Percentiles rank a stretch among this genome's conserved stretches.
These are phyloP conservation scores for Mucor sp. DNA, from an alignment of 371 early-diverging fungal species.

Conservation along the genomic window DNA sequence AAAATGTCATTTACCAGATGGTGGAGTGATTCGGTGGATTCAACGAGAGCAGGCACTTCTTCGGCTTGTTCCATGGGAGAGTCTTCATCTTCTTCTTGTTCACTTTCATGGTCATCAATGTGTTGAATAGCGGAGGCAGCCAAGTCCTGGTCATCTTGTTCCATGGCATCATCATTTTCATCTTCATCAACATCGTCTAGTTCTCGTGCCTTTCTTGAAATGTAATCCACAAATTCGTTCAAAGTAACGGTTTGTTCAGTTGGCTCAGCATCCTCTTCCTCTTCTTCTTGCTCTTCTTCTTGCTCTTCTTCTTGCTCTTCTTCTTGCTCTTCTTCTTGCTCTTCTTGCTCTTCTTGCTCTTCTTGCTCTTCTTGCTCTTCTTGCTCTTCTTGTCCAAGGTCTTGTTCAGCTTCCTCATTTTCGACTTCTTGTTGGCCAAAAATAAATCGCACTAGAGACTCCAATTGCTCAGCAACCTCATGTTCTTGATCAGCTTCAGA, in stretches of 20 bases:
- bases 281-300: slow-evolving; percentile 1
- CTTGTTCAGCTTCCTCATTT: not conserved
- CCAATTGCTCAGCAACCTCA: slow-evolving; percentile 6
- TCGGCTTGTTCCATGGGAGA: not conserved
- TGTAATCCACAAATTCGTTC: slow-evolving; percentile 3
- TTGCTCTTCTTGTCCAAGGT: slow-evolving; percentile 1
- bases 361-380: not conserved
- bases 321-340: slow-evolving; percentile 5
- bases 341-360: no score
- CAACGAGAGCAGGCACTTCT: not conserved
- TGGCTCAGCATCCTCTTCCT: not conserved
- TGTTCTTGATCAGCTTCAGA: slow-evolving; percentile 11
- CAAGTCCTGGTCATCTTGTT: not conserved
- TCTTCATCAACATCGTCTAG: not conserved
- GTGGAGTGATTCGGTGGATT: not conserved
- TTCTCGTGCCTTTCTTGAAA: not conserved
- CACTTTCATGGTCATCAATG: not conserved
- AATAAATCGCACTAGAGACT: slow-evolving; percentile 1
- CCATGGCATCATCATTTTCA: slow-evolving; percentile 3
- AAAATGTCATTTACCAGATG: slow-evolving; percentile 4
- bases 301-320: slow-evolving; percentile 1
- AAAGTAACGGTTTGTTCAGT: not conserved
- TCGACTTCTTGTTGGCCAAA: slow-evolving; percentile 10
- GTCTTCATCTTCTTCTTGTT: not conserved
- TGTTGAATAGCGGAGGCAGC: not conserved